These are phyloP conservation scores for Botrytis galanthina DNA, from an alignment of 2,329 filamentous ascomycete species.

Conservation along the genomic window DNA sequence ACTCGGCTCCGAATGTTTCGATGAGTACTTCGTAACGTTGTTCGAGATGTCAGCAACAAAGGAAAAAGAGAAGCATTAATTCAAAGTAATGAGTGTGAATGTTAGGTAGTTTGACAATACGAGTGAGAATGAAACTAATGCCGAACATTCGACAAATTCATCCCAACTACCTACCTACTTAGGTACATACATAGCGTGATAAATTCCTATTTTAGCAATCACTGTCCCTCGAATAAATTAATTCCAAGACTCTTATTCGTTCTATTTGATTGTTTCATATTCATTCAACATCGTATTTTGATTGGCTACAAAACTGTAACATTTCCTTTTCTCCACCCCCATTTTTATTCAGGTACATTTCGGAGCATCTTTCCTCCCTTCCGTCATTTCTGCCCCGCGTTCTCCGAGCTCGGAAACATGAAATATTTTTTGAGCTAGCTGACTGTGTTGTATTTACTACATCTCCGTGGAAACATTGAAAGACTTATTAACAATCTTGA, in stretches of 20 bases:
- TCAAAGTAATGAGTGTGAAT: background rate
- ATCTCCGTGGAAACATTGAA: background rate
- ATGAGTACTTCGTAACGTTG: background rate
- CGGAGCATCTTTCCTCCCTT: constrained; percentile 15
- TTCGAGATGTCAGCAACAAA: background rate
- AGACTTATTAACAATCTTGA: background rate
- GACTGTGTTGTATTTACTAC: background rate
- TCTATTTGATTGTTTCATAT: background rate
- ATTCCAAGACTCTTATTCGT: constrained; percentile 2
- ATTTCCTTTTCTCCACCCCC: background rate
- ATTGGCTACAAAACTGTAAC: background rate
- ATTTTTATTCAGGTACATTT: background rate
- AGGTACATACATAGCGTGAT: background rate
- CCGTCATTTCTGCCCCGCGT: constrained; percentile 14
- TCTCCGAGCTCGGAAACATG: constrained; percentile 19
- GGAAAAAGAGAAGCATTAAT: background rate
- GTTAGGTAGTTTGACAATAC: background rate
- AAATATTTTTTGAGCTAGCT: constrained; percentile 8
- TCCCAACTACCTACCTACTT: background rate
- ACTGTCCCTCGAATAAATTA: background rate
- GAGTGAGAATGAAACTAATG: background rate
- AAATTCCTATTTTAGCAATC: background rate
- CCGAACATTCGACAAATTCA: background rate
- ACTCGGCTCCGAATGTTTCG: constrained; percentile 12
- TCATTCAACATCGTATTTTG: background rate